Evolutionary conservation across 129 eudicot genomes (phyloP).

Genomic region (Saussurea involucrata): DNA sequence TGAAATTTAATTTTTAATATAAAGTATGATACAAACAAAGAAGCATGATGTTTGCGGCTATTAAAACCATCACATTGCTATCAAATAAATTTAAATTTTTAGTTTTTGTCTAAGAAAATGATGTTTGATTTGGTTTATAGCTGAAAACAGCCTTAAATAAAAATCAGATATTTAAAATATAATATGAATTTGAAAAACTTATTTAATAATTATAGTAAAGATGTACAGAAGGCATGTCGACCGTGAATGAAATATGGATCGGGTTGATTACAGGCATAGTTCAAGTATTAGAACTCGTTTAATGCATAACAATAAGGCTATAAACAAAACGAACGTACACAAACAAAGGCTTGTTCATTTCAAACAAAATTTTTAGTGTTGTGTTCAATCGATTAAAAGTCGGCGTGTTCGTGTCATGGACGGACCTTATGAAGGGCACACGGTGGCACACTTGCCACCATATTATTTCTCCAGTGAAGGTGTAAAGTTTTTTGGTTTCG

Average conservation of each 20-base stretch:
- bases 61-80: not conserved
- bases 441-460: no score
- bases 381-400: no score
- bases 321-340: no score
- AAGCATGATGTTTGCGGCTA: not conserved
- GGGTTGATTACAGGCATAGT: not conserved
- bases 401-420: no score
- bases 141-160: not conserved
- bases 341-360: no score
- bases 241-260: not conserved
- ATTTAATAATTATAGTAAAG: not conserved
- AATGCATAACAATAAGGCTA: no score
- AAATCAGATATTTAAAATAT: not conserved
- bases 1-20: not conserved
- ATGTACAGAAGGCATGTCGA: not conserved
- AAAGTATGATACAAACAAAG: not conserved
- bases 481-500: no score
- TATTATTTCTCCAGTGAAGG: no score
- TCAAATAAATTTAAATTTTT: not conserved
- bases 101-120: not conserved
- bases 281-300: not conserved
- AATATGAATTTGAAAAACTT: not conserved
- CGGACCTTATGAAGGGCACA: no score
- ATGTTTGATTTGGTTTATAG: not conserved
- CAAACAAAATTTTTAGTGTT: no score